These are phyloP conservation scores for Nymphaea colorata DNA, from an alignment of 164 flowering plant species.

Conservation along the genomic window DNA sequence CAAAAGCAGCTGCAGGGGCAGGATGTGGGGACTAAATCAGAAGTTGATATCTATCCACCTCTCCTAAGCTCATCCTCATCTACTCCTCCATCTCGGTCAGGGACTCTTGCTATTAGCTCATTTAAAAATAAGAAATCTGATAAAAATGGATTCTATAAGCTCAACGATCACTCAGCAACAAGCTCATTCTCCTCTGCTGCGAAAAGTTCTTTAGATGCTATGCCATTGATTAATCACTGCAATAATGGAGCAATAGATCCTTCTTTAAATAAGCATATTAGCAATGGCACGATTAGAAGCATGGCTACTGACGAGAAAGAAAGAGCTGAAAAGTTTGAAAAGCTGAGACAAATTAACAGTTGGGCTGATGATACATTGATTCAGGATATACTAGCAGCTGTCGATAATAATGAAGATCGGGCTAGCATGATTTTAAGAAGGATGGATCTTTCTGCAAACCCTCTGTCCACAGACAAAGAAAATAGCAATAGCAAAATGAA, in stretches of 20 bases:
- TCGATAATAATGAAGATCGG: slow-evolving; percentile 32
- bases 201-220: no score
- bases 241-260: no score
- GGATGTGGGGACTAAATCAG: slow-evolving; percentile 14
- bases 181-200: no score
- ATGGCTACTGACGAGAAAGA: slow-evolving; percentile 4
- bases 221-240: no score
- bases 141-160: no score
- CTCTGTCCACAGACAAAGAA: slow-evolving; percentile 11
- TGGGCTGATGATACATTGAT: slow-evolving; percentile 76
- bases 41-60: slow-evolving; percentile 47
- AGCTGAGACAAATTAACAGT: slow-evolving; percentile 31
- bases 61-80: slow-evolving; percentile 13
- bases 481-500: neutral
- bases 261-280: neutral
- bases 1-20: slow-evolving; percentile 32
- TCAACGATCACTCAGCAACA: no score
- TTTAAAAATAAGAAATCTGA: no score
- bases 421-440: slow-evolving; percentile 40
- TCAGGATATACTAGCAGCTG: slow-evolving; percentile 52
- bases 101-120: neutral
- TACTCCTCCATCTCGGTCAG: slow-evolving; percentile 2
- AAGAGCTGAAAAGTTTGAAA: slow-evolving; percentile 10
- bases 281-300: slow-evolving; percentile 6
- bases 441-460: slow-evolving; percentile 21